Base-by-base conservation (phyloP, 495 filamentous ascomycete genomes). In the Podospora didyma region DNA sequence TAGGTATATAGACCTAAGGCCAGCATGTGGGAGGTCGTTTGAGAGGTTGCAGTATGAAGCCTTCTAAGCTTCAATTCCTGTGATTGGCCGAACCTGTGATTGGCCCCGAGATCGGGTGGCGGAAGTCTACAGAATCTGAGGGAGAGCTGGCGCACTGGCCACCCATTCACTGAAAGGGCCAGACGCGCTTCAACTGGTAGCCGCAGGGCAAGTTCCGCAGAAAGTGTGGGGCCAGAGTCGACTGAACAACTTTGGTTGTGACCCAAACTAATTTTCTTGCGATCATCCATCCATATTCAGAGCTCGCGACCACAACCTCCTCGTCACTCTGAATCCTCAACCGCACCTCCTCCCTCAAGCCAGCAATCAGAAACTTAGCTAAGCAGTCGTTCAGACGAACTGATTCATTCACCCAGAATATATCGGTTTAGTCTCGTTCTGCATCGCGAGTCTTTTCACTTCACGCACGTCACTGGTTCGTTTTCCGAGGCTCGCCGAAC, bases 261-360 rank as follows among this genome's bases (percentile, higher is more conserved):
- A 54, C 52, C 60, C 60, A 59, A 59, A 56, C 37, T 53, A 56
- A 56, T 57, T 63, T 63, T 63, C 53, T 57, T 22, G 39, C 44
- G 51, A 53, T 48, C 45, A 49, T 26, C 35, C 42, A n/a, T 42
- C 45, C n/a, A 22, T 19, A 49, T 47, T 21, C 49, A 50, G 37
- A 57, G 49, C 42, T 63, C 51, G 57, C 61, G 61, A 63, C 46
- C 49, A 51, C 23, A 59, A 54, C 23, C 50, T 44, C 48, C 57
- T 21, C 52, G 49, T 24, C 48, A 46, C 24, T 41, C 24, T n/a
- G 34, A 50, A 31, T 17, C 42, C 45, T 7, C 52, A 26, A 42
- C 39, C 24, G 9, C 49, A 34, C 22, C 49, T 56, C 52, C 19
- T 48, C 46, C 56, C 45, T 28, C 50, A 53, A 46, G 44, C 21